Percentiles rank a stretch among this genome's conserved stretches.
Evolutionary conservation across 345 rosid species (phyloP).

Genomic region (Hibiscus mutabilis): DNA sequence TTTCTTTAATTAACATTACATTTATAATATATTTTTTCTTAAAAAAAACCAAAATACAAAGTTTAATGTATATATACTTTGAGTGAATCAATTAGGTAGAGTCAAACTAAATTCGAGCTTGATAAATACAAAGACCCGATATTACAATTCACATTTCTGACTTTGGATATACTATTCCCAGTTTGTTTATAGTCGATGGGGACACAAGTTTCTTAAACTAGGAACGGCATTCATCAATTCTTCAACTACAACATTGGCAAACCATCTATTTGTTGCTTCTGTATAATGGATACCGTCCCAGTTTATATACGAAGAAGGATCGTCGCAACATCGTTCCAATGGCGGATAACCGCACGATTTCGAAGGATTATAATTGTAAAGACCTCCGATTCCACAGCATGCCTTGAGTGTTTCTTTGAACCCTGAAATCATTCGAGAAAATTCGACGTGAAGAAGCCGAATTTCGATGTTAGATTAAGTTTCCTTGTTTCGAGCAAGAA

Average conservation of each 20-base stretch:
- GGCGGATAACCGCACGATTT: slow-evolving; percentile 20
- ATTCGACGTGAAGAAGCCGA: neutral
- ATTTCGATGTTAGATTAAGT: neutral
- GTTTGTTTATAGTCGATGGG: neutral
- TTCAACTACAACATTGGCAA: slow-evolving; percentile 2
- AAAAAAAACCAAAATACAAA: too few relatives aligned
- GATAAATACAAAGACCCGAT: too few relatives aligned
- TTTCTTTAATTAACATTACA: too few relatives aligned
- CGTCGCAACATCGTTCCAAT: slow-evolving; percentile 20
- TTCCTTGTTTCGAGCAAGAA: neutral
- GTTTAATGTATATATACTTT: too few relatives aligned
- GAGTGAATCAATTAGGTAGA: too few relatives aligned
- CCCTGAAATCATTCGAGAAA: slow-evolving; percentile 18
- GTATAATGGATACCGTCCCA: slow-evolving; percentile 48
- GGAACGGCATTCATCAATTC: slow-evolving; percentile 1
- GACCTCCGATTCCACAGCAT: slow-evolving; percentile 44
- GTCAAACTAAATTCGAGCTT: too few relatives aligned
- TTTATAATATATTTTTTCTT: too few relatives aligned
- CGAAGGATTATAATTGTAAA: slow-evolving; percentile 29
- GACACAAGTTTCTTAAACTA: neutral
- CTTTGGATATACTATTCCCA: neutral
- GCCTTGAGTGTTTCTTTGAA: slow-evolving; percentile 23
- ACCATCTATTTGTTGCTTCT: slow-evolving; percentile 21
- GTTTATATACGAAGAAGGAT: slow-evolving; percentile 26
- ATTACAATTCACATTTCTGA: neutral